These are phyloP conservation scores for Suhomyces kunorum DNA, from an alignment of 1,139 yeast species.

Conservation along the genomic window DNA sequence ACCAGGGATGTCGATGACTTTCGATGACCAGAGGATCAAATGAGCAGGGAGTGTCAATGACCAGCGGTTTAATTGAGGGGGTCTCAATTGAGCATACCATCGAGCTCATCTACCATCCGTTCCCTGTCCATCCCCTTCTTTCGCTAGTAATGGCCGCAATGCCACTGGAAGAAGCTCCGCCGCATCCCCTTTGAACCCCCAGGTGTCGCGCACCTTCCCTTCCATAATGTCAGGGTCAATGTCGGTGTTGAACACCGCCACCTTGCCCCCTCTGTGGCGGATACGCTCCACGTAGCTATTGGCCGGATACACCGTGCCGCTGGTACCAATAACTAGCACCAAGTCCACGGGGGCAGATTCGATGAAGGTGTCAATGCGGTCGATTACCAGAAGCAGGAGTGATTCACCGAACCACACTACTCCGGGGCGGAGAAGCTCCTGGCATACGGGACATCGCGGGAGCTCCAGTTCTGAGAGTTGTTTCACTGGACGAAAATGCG, in stretches of 20 bases:
- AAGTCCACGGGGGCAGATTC: slow-evolving; percentile 61
- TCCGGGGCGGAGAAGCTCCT: slow-evolving; percentile 70
- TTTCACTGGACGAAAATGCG: slow-evolving; percentile 50
- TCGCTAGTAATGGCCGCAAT: slow-evolving; percentile 49
- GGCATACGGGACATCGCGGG: slow-evolving; percentile 79
- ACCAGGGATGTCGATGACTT: too few species aligned
- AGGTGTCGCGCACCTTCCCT: slow-evolving; percentile 46
- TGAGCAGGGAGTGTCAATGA: too few species aligned
- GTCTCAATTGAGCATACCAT: too few species aligned
- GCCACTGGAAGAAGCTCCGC: slow-evolving; percentile 69
- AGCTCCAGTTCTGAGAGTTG: slow-evolving; percentile 51
- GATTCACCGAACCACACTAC: slow-evolving; percentile 95
- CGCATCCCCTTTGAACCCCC: slow-evolving; percentile 86
- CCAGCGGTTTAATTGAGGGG: too few species aligned
- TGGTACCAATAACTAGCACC: slow-evolving; percentile 80
- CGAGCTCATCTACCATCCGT: too few species aligned
- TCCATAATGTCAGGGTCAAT: slow-evolving; percentile 45
- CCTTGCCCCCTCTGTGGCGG: slow-evolving; percentile 69
- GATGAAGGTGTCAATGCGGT: slow-evolving; percentile 71
- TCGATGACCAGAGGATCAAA: too few species aligned
- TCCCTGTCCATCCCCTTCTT: background rate
- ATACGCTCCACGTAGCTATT: slow-evolving; percentile 86
- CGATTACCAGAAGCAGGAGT: slow-evolving; percentile 61
- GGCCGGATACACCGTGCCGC: slow-evolving; percentile 88
- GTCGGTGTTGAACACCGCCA: slow-evolving; percentile 80